Percentiles rank a stretch among this genome's conserved stretches.
Evolutionary conservation across 306 rosid species (phyloP).

Genomic region (Adenanthera pavonina): DNA sequence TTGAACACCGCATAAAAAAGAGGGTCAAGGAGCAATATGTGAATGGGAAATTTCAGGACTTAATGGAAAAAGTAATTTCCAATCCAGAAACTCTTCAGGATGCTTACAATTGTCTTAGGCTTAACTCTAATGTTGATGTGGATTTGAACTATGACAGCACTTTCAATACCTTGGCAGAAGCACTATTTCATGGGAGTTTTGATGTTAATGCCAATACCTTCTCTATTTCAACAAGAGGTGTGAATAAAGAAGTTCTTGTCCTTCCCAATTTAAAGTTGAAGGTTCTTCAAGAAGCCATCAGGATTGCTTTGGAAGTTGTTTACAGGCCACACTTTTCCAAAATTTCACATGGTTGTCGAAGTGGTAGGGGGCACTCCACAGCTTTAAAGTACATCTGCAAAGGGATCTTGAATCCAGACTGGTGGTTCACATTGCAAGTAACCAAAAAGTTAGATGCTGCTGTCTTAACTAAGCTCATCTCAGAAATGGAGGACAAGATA

Average conservation of each 20-base stretch:
- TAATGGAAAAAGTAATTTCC: constrained; percentile 72
- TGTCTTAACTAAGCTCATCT: constrained; percentile 59
- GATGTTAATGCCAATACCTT: constrained; percentile 62
- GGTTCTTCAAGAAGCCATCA: constrained; percentile 83
- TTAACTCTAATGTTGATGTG: constrained; percentile 63
- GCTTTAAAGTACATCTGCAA: constrained; percentile 78
- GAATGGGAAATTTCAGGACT: constrained; percentile 67
- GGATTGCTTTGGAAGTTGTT: constrained; percentile 78
- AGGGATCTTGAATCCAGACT: constrained; percentile 64
- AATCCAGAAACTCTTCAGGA: constrained; percentile 70
- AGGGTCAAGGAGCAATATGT: constrained; percentile 70
- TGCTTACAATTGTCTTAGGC: constrained; percentile 70
- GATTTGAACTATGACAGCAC: constrained; percentile 23
- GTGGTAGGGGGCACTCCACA: constrained; percentile 73
- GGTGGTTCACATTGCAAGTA: constrained; percentile 83
- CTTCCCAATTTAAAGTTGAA: constrained; percentile 77
- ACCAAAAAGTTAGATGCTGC: constrained; percentile 63
- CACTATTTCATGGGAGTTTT: constrained; percentile 56
- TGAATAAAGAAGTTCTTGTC: constrained; percentile 60
- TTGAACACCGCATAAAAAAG: constrained; percentile 70
- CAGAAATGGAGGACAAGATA: constrained; percentile 75
- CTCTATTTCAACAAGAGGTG: constrained; percentile 65
- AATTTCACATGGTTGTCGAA: constrained; percentile 88
- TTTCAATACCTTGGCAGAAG: constrained; percentile 61
- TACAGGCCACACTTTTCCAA: constrained; percentile 80